Percentiles rank a stretch among this genome's conserved stretches.
Conservation (phyloP, 2,329 filamentous ascomycete species). For the Microdochium trichocladiopsis region DNA sequence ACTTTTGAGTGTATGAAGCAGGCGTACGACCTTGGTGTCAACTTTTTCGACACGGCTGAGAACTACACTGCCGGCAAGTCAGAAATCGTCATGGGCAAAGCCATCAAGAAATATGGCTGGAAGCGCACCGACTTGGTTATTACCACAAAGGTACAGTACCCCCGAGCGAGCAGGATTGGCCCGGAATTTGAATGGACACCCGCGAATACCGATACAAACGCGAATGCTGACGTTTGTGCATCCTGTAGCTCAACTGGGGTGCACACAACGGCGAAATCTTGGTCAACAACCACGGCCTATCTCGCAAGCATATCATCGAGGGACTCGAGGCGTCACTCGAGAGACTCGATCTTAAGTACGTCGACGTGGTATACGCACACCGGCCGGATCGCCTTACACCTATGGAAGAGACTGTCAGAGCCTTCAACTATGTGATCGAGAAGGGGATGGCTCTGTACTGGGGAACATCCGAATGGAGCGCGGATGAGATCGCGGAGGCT, state of each 20-base stretch:
- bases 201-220: too few species aligned
- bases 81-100: conserved; percentile 43
- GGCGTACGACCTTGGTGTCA: conserved; percentile 44
- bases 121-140: conserved; percentile 46
- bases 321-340: conserved; percentile 50
- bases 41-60: conserved; percentile 49
- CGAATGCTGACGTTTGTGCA: too few species aligned
- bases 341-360: conserved; percentile 57
- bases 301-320: conserved; percentile 45
- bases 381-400: conserved; percentile 49
- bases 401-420: conserved; percentile 56
- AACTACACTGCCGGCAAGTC: conserved; percentile 38
- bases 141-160: conserved; percentile 38
- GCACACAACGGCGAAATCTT: conserved; percentile 22
- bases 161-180: not conserved
- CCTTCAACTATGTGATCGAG: conserved; percentile 36
- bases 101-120: conserved; percentile 44
- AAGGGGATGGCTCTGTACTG: conserved; percentile 58
- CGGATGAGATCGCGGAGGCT: conserved; percentile 52
- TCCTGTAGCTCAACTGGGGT: conserved; percentile 22
- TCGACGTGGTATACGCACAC: conserved; percentile 58
- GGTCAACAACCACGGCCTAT: conserved; percentile 40
- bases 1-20: conserved; percentile 33
- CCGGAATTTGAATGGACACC: too few species aligned
- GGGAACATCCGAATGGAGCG: conserved; percentile 56